These are phyloP conservation scores for Bimuria novae-zelandiae DNA, from an alignment of 2,329 filamentous ascomycete species.

Conservation along the genomic window DNA sequence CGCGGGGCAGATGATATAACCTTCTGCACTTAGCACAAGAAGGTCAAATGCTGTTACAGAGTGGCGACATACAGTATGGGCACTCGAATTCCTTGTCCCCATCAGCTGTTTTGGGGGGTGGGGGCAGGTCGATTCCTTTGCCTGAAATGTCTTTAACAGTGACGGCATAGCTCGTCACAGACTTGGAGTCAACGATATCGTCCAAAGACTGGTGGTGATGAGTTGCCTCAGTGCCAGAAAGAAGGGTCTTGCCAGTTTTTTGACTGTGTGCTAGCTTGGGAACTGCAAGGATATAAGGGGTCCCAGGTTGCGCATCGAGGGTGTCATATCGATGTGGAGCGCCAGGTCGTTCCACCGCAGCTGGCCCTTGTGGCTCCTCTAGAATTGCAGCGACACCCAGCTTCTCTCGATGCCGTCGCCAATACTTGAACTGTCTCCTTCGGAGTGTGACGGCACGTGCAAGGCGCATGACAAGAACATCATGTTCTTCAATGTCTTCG, in stretches of 20 bases:
- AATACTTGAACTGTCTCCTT: conserved; percentile 46
- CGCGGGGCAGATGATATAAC: conserved; percentile 45
- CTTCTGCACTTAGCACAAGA: not conserved
- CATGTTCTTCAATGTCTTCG: conserved; percentile 17
- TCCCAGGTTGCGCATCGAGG: conserved; percentile 16
- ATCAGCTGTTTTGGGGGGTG: conserved; percentile 37
- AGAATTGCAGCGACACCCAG: conserved; percentile 27
- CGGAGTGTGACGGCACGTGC: conserved; percentile 40
- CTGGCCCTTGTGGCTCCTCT: conserved; percentile 22
- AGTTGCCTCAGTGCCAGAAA: conserved; percentile 46
- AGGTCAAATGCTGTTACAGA: not conserved
- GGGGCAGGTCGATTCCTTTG: conserved; percentile 38
- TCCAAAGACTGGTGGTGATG: conserved; percentile 44
- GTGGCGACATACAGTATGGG: conserved; percentile 32
- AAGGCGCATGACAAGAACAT: conserved; percentile 31
- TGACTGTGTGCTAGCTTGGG: conserved; percentile 34
- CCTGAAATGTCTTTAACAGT: conserved; percentile 43
- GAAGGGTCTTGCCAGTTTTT: conserved; percentile 37
- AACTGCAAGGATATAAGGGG: conserved; percentile 2
- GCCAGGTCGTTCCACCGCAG: conserved; percentile 10
- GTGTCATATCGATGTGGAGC: conserved; percentile 17
- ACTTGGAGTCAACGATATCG: conserved; percentile 42
- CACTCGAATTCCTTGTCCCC: conserved; percentile 45
- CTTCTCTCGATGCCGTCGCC: conserved; percentile 41
- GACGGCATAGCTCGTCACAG: conserved; percentile 44